Percentiles rank a stretch among this genome's conserved stretches.
Conservation (phyloP, 495 filamentous ascomycete species). For the Cercophora newfieldiana region DNA sequence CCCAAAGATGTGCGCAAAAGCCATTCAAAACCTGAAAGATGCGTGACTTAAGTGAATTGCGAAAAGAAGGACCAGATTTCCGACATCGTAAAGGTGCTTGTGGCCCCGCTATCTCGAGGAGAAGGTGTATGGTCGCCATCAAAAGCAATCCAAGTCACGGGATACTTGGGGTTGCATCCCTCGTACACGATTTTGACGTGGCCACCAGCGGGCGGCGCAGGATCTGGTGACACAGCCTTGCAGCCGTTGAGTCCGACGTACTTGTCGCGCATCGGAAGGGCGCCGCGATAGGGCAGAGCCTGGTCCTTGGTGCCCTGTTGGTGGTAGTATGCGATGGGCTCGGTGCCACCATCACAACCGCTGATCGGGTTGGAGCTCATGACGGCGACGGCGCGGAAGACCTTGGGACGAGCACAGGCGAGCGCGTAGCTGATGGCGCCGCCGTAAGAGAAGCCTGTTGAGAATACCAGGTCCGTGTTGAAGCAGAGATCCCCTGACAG, state of each 20-base stretch:
- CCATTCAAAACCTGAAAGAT: too few relatives aligned
- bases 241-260: neutral
- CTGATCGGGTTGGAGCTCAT: neutral
- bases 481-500: neutral
- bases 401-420: neutral
- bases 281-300: neutral
- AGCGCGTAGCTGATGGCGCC: neutral
- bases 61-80: neutral
- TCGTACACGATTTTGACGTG: neutral
- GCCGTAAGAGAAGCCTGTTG: constrained; percentile 1
- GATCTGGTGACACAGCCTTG: neutral
- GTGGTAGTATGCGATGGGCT: neutral
- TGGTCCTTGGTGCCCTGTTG: neutral
- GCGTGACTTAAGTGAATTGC: neutral
- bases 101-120: neutral
- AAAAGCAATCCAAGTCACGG: neutral
- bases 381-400: neutral
- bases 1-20: too few relatives aligned
- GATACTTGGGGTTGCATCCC: neutral
- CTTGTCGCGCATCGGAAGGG: neutral
- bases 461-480: neutral
- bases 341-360: neutral
- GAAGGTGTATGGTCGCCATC: neutral
- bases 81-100: neutral
- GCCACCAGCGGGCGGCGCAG: neutral